These are phyloP conservation scores for Aspergillus hiratsukae DNA, from an alignment of 2,329 filamentous ascomycete species.

Conservation along the genomic window DNA sequence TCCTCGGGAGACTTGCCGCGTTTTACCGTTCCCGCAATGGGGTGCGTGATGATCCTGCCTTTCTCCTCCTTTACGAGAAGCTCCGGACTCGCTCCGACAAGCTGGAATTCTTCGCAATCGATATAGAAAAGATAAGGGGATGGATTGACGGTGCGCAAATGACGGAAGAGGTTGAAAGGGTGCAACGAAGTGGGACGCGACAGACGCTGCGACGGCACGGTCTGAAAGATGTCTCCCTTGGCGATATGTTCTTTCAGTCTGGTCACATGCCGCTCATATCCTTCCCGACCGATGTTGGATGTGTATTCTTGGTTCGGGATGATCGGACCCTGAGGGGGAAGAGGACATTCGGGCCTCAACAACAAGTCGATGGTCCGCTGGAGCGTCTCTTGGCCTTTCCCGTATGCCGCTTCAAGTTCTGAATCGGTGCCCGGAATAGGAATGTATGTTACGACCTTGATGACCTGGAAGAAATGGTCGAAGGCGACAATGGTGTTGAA, in stretches of 20 bases:
- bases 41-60: slow-evolving; percentile 88
- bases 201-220: slow-evolving; percentile 90
- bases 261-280: slow-evolving; percentile 88
- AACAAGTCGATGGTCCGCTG: slow-evolving; percentile 66
- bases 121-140: slow-evolving; percentile 97
- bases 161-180: slow-evolving; percentile 96
- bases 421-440: slow-evolving; percentile 58
- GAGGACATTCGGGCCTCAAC: slow-evolving; percentile 66
- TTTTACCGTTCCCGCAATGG: slow-evolving; percentile 93
- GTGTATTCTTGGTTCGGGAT: slow-evolving; percentile 70
- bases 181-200: slow-evolving; percentile 84
- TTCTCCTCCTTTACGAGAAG: slow-evolving; percentile 86
- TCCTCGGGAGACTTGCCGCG: slow-evolving; percentile 76
- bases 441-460: slow-evolving; percentile 91
- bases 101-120: slow-evolving; percentile 85
- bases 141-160: slow-evolving; percentile 94
- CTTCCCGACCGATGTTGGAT: slow-evolving; percentile 83
- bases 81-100: slow-evolving; percentile 92
- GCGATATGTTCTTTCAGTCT: slow-evolving; percentile 85
- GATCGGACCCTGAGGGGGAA: slow-evolving; percentile 73
- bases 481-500: slow-evolving; percentile 93
- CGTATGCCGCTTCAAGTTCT: slow-evolving; percentile 65
- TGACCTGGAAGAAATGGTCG: slow-evolving; percentile 87
- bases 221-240: slow-evolving; percentile 93
- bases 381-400: slow-evolving; percentile 61